Evolutionary conservation across 2,329 filamentous ascomycete species (phyloP).

Genomic region (Neonectria magnoliae): DNA sequence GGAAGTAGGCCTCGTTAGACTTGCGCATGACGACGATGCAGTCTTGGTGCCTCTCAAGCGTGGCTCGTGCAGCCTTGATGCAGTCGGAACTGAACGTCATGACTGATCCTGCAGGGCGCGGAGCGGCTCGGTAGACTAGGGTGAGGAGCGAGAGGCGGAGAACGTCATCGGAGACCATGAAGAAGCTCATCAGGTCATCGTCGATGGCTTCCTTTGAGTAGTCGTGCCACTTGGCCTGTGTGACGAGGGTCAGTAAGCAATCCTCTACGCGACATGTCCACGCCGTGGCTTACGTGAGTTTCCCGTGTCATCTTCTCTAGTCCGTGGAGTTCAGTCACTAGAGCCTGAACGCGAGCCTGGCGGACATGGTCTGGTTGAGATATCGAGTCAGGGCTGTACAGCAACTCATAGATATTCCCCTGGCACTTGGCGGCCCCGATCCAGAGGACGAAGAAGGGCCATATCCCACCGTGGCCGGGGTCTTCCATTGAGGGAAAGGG

Average conservation of each 20-base stretch:
- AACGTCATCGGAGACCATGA: slow-evolving; percentile 17
- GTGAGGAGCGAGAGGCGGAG: slow-evolving; percentile 23
- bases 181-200: not conserved
- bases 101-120: not conserved
- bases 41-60: slow-evolving; percentile 47
- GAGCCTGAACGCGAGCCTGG: not conserved
- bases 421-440: slow-evolving; percentile 18
- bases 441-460: slow-evolving; percentile 23
- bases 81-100: slow-evolving; percentile 13
- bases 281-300: too few species aligned
- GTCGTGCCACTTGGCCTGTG: too few species aligned
- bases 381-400: slow-evolving; percentile 20
- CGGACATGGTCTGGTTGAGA: slow-evolving; percentile 6
- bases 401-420: slow-evolving; percentile 22
- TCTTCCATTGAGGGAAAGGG: slow-evolving; percentile 45
- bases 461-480: slow-evolving; percentile 47
- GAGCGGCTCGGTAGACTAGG: slow-evolving; percentile 13
- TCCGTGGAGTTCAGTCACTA: slow-evolving; percentile 4
- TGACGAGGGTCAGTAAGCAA: not conserved
- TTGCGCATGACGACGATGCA: slow-evolving; percentile 24
- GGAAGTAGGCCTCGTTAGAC: not conserved
- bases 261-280: not conserved
- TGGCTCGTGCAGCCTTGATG: slow-evolving; percentile 13
- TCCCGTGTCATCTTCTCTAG: not conserved
- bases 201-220: too few species aligned